These are phyloP conservation scores for Keithomyces neogunnii DNA, from an alignment of 2,329 filamentous ascomycete species.

Conservation along the genomic window DNA sequence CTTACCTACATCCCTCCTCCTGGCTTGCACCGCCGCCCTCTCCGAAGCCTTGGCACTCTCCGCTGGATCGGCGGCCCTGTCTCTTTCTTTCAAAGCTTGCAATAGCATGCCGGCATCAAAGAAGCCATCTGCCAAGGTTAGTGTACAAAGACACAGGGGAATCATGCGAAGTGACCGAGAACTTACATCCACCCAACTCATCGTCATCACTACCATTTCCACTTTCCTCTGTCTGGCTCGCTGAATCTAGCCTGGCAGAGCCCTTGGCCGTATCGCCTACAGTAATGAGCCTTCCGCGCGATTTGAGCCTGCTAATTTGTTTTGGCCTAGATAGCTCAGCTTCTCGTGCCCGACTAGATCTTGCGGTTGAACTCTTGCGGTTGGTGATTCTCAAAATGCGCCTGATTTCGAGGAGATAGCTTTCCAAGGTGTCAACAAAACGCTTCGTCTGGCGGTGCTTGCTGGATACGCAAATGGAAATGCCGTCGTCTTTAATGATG, in stretches of 20 bases:
- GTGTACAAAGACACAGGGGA: conserved; percentile 11
- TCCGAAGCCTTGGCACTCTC: conserved; percentile 46
- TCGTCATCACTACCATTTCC: conserved; percentile 72
- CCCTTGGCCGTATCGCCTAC: conserved; percentile 35
- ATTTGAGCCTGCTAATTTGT: conserved; percentile 49
- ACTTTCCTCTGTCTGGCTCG: conserved; percentile 61
- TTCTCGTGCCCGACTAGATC: conserved; percentile 45
- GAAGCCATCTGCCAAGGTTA: conserved; percentile 69
- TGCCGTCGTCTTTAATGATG: conserved; percentile 76
- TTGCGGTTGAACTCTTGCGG: conserved; percentile 31
- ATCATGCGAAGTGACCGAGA: not conserved
- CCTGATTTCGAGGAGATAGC: conserved; percentile 83
- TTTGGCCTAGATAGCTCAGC: conserved; percentile 34
- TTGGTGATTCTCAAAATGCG: conserved; percentile 68
- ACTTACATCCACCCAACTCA: conserved; percentile 87
- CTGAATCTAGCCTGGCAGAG: conserved; percentile 34
- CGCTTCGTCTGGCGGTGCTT: conserved; percentile 91
- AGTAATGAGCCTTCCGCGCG: conserved; percentile 64
- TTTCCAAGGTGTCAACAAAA: conserved; percentile 82
- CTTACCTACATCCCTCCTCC: conserved; percentile 63
- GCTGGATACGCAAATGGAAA: conserved; percentile 84
- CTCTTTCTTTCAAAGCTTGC: conserved; percentile 72
- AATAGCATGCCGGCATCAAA: conserved; percentile 95
- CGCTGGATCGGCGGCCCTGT: conserved; percentile 41
- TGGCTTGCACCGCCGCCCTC: conserved; percentile 48